Base-by-base conservation (phyloP, 2,329 filamentous ascomycete species). In the Pseudocercospora cruenta region DNA sequence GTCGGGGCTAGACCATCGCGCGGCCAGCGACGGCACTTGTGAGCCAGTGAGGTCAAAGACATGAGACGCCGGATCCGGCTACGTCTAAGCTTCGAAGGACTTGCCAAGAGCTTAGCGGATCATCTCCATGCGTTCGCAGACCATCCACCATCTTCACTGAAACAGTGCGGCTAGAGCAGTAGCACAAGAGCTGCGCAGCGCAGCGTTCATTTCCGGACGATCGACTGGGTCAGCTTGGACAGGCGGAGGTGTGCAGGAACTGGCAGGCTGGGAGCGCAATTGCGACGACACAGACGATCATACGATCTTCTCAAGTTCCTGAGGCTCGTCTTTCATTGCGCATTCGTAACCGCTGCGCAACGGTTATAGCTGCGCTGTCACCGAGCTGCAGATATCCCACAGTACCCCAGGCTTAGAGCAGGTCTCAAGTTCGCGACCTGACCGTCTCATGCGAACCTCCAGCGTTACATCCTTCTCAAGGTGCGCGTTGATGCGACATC, bases 401-500 rank as follows among this genome's bases (percentile, higher is more conserved):
- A 54, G 22, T 24, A 54, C 21, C 49, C n/a, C 10, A 60, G 33
- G 21, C 19, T 49, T 58, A 24, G 22, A 43, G 53, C 24, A 51
- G 36, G n/a, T 65, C 33, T 31, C 60, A 51, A 26, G 33, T 59
- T 65, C 59, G n/a, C 58, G 21, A 58, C 39, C n/a, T 6, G 28
- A 54, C n/a, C 26, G 55, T 61, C 68, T 43, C 53, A 71, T 71
- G 67, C 69, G 62, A 59, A 69, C 54, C 49, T 67, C 22, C 36
- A 58, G 21, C 21, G 55, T 49, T 60, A 66, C 19, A 67, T 65
- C 61, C 66, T 63, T 63, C 59, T 26, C 39, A 36, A 57, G 58
- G 61, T 39, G 60, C 53, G 69, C 62, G 65, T 63, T 53, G 60
- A 70, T 70, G 70, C 69, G 64, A 66, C 66, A 65, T 62, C 64